Evolutionary conservation across 192 early-diverging fungal species (phyloP), one percentile per base, ranked within the genome.

Genomic region (Linnemannia elongata): DNA sequence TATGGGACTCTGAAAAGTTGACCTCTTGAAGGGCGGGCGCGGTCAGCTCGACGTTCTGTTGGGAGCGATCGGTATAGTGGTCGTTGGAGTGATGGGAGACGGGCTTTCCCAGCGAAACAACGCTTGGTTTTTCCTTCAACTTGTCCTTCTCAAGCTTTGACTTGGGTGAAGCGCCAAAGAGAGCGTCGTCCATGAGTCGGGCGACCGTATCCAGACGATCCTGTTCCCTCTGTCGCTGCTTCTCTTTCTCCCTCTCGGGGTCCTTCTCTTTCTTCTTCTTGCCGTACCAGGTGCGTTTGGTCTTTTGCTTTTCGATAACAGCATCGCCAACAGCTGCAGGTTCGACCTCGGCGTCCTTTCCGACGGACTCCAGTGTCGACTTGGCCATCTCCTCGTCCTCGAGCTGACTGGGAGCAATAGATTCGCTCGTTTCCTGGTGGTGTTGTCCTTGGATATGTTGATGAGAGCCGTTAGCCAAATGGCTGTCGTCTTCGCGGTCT

Each of bases 191-290:
- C 79, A 87, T 87, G 6, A 87, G 57, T n/a, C 52, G 78, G 27
- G 85, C 85, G 6, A 81, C 76, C 12, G 78, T 49, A 36, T 77
- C 78, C 35, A 77, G 54, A 3, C 63, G 74, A 9, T 77, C 75
- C 10, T 15, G 57, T 9, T 84, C 82, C 49, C 39, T 78, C 9
- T 36, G 76, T 24, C 35, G 69, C 15, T 74, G 55, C 66, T 76
- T 76, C 36, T 73, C 72, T 18, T 80, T 80, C 9, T 80, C 55
- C 42, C 57, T 82, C 8, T 84, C 73, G 2, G 45, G 45, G 9
- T 63, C 60, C 55, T 86, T 86, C 24, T 86, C 84, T 55, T 87
- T 87, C 72, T 87, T 87, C 76, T 81, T 87, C 63, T 81, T 81
- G 44, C 85, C 85, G 13, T 70, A 87, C 85, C 85, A 87, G 4